Conservation (phyloP, 768 basidiomycete species). For the Crepidotus variabilis region DNA sequence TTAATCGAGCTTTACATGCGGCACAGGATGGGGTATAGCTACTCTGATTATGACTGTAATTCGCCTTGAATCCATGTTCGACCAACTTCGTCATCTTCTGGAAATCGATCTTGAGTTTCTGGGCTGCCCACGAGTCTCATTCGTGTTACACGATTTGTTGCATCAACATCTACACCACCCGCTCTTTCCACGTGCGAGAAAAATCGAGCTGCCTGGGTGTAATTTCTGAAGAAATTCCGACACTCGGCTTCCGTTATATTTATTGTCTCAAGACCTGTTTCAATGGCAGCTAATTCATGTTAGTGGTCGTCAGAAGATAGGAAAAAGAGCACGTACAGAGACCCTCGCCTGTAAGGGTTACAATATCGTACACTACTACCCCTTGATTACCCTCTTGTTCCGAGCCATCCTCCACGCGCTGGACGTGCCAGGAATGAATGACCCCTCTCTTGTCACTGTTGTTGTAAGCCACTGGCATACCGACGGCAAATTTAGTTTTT, state of each 20-base stretch:
- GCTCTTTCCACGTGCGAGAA: conserved; percentile 14
- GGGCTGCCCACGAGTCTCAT: conserved; percentile 38
- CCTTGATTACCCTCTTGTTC: neutral
- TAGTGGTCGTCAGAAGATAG: neutral
- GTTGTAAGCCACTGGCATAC: neutral
- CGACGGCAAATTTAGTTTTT: neutral
- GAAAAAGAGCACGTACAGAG: neutral
- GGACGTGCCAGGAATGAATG: neutral
- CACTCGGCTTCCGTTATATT: neutral
- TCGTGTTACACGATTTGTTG: conserved; percentile 13
- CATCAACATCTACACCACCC: conserved; percentile 1
- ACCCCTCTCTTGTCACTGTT: neutral
- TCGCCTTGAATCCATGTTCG: conserved; percentile 29
- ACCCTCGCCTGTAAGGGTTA: neutral
- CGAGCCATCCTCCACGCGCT: neutral
- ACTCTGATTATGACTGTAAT: neutral
- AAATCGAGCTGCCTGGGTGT: conserved; percentile 4
- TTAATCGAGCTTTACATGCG: neutral
- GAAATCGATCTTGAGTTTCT: conserved; percentile 38
- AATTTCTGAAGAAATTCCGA: neutral
- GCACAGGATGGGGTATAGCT: neutral
- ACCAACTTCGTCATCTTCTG: conserved; percentile 41
- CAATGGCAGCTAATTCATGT: neutral
- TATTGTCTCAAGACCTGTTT: neutral
- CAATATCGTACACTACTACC: neutral